Percentiles rank a stretch among this genome's conserved stretches.
Conservation (phyloP, 805 yeast species). For the Myxozyma geophila region DNA sequence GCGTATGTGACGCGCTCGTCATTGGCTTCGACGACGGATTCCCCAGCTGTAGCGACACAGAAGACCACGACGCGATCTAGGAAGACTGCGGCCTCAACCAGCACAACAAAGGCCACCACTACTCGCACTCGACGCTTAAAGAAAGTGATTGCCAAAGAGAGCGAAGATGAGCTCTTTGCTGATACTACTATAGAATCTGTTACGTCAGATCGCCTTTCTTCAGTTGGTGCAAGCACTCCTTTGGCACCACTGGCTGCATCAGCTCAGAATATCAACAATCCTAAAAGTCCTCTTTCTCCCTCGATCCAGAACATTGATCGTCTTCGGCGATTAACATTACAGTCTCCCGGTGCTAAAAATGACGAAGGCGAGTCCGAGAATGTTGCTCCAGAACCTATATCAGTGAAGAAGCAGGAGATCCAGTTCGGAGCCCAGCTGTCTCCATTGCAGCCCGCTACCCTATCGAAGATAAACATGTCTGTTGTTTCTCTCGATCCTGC, state of each 20-base stretch:
- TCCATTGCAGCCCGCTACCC: background rate
- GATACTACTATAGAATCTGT: constrained; percentile 5
- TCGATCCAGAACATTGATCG: background rate
- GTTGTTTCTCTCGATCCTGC: constrained; percentile 5
- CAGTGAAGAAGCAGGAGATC: background rate
- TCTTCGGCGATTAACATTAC: constrained; percentile 2
- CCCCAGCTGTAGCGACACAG: constrained; percentile 3
- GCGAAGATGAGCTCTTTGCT: background rate
- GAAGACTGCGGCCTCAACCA: constrained; percentile 1
- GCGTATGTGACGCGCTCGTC: constrained; percentile 17
- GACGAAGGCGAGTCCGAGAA: background rate
- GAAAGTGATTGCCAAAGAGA: constrained; percentile 4
- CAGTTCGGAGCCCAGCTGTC: background rate
- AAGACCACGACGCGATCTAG: constrained; percentile 14
- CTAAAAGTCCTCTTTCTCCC: constrained; percentile 4
- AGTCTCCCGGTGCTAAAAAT: background rate
- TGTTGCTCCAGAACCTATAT: background rate
- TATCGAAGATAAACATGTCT: constrained; percentile 8
- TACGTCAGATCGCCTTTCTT: background rate
- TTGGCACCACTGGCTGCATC: constrained; percentile 6
- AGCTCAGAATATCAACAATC: background rate
- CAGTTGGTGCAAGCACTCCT: constrained; percentile 4
- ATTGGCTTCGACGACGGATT: constrained; percentile 7
- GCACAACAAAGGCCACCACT: constrained; percentile 1
- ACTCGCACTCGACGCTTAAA: constrained; percentile 14